Conservation (phyloP, 768 basidiomycete genomes). For the Cubamyces sp. region DNA sequence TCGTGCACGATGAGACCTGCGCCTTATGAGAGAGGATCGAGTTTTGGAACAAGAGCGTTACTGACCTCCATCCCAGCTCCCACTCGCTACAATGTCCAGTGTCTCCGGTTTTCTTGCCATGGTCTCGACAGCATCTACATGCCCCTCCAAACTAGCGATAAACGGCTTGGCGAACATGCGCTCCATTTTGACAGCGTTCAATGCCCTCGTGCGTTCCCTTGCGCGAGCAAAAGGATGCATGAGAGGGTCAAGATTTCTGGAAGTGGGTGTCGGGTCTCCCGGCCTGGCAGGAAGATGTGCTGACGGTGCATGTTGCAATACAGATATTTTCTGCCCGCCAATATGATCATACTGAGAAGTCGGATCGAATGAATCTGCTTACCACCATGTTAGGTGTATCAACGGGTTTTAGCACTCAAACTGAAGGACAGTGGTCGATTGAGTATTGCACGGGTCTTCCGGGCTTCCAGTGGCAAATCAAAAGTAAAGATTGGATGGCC, state of each 20-base stretch:
- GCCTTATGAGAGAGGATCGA: not conserved
- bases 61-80: slow-evolving; percentile 94
- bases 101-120: slow-evolving; percentile 74
- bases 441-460: not conserved
- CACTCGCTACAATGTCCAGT: slow-evolving; percentile 82
- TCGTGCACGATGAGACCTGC: slow-evolving; percentile 88
- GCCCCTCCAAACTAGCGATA: slow-evolving; percentile 86
- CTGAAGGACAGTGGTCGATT: not conserved
- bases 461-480: too few species aligned
- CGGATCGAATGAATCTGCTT: not conserved
- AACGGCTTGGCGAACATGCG: slow-evolving; percentile 98
- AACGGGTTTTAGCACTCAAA: not conserved
- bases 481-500: too few species aligned
- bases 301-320: slow-evolving; percentile 82
- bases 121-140: slow-evolving; percentile 92
- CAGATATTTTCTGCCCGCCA: slow-evolving; percentile 74
- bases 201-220: slow-evolving; percentile 89
- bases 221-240: slow-evolving; percentile 94
- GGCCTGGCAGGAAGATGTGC: slow-evolving; percentile 72
- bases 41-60: slow-evolving; percentile 25
- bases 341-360: too few species aligned
- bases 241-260: slow-evolving; percentile 92
- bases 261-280: slow-evolving; percentile 86
- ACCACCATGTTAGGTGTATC: slow-evolving; percentile 23
- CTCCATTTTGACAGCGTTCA: slow-evolving; percentile 97